Evolutionary conservation across 2,329 filamentous ascomycete species (phyloP), one percentile per base, ranked within the genome.

Genomic region (Fusarium sp.): DNA sequence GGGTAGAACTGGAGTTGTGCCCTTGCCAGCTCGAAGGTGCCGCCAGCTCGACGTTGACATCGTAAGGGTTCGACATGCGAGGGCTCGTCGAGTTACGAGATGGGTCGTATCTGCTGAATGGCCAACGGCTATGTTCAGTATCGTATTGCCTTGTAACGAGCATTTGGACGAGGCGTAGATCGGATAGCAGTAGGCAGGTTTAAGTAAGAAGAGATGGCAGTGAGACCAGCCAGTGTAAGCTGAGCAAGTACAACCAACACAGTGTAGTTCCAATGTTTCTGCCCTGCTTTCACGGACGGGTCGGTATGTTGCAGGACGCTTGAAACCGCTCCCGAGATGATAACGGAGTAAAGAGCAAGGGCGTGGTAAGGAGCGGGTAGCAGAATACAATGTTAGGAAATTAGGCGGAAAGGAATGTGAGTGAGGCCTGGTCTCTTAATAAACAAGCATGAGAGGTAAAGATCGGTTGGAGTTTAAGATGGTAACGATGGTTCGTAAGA

Each of bases 51-150:
- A 72, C 65, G 24, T 64, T 62, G 65, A 82, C 75, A 75, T 85
- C 83, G 80, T 85, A 87, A 75, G 81, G 78, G 80, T 84, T 86
- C 81, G 86, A 87, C 86, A 88, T 88, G 80, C 86, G 86, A 83
- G 84, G 79, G 74, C 81, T 80, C 65, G 82, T 78, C 58, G 81
- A 75, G 72, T 84, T 84, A 74, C 81, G 80, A 70, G 83, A 75
- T 71, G 82, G 80, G 76, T 84, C 83, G 76, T 84, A 83, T 80
- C 86, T 87, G 82, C 79, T 83, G 71, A 82, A 82, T 70, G 84
- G 83, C 86, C 86, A 88, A 79, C 82, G 83, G 80, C 80, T 86
- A 78, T 85, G 82, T 76, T 88, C 85, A 76, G 84, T 80, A 68
- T 86, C 84, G 79, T 80, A 80, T 76, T 84, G 83, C 80, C 85